Evolutionary conservation across 768 basidiomycete genomes (phyloP), one percentile per base, ranked within the genome.

Genomic region (Suillus alpinus): DNA sequence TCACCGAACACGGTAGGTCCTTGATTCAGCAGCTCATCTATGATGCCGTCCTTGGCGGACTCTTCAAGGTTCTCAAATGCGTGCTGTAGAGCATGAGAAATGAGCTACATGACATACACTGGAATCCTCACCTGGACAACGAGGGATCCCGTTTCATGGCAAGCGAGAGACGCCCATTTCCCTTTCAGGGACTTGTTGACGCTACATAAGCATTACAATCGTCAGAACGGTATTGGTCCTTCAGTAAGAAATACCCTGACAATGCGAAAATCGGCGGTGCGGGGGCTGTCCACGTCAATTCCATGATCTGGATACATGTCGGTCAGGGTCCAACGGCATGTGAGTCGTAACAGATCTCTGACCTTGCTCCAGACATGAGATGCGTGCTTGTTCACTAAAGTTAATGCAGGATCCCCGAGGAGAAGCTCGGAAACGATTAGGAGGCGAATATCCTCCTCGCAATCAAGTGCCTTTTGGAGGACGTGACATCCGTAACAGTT

Each of bases 331-430:
- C 20, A 37, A 44, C 29, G 40, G 40, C 44, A 37, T 37, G 16
- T 20, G 29, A 44, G 47, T 20, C 29, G 65, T 23, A 29, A 60
- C 16, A 6, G 7, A 14, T 59, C 59, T 40, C 71, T 23, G 63
- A 90, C 90, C 81, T 94, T 94, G 76, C 91, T 92, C 92, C 92
- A 94, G 36, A 94, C 92, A 70, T 94, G 92, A 52, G 91, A 92
- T 1, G 92, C 91, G 70, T 94, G 92, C 71, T 94, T 94, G 73
- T 94, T 94, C 8, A 94, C 88, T 32, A 94, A 79, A 6, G 92
- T 94, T 70, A 91, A 84, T 1, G 91, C 90, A 8, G 92, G 92
- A 69, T 94, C 92, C 2, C 91, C 89, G 23, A 88, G 81, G 47
- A 94, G 83, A 44, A 94, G 81, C 71, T 94, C 92, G 3, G 89